Percentiles rank a stretch among this genome's conserved stretches.
These are phyloP conservation scores for Irpex sp. DNA, from an alignment of 1,284 basidiomycete species.

Conservation along the genomic window DNA sequence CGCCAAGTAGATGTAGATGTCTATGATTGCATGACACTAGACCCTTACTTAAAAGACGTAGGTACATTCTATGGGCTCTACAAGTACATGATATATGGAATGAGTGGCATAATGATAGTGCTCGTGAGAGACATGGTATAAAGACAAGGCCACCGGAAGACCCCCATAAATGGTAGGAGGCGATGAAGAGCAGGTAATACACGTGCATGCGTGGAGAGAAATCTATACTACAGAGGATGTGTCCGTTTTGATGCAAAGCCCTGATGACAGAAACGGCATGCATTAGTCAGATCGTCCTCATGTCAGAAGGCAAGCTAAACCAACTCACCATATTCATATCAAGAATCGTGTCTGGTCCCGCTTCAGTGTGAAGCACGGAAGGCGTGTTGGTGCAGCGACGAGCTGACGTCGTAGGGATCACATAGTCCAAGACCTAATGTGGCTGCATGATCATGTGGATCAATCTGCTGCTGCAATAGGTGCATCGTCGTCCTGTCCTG, in stretches of 20 bases:
- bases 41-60: too few relatives aligned
- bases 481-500: constrained; percentile 1
- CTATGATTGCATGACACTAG: background rate
- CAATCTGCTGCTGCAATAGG: background rate
- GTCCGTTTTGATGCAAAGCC: background rate
- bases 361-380: background rate
- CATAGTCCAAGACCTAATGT: background rate
- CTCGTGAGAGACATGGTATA: background rate
- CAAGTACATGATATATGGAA: background rate
- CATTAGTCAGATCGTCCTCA: background rate
- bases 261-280: background rate
- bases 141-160: background rate
- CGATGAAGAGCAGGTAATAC: background rate
- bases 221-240: too few relatives aligned
- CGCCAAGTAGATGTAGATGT: background rate
- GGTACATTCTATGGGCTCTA: background rate
- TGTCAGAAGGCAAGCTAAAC: background rate
- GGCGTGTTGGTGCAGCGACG: background rate
- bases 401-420: constrained; percentile 7
- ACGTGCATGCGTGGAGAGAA: background rate
- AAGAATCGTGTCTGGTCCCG: background rate
- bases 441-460: background rate
- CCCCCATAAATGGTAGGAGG: background rate
- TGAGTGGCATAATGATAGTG: background rate
- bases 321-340: background rate